Evolutionary conservation across 306 rosid genomes (phyloP).

Genomic region (Trichosanthes cucumerina): DNA sequence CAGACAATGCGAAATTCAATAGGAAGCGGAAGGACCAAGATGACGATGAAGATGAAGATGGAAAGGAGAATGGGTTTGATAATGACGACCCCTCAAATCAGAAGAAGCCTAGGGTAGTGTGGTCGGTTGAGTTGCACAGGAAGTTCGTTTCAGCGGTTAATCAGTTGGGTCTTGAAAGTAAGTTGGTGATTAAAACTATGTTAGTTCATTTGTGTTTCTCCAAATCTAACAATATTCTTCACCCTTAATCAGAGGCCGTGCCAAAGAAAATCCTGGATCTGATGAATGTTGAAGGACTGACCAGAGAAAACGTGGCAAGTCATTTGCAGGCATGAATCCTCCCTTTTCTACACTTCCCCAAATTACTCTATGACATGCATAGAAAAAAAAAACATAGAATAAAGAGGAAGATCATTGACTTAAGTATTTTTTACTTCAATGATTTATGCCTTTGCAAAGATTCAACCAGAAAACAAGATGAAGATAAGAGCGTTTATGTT

Average conservation of each 20-base stretch:
- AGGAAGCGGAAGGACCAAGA: conserved; percentile 47
- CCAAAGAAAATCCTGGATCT: conserved; percentile 78
- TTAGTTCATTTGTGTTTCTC: background rate
- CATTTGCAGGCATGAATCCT: conserved; percentile 61
- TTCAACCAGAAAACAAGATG: background rate
- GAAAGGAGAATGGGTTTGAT: conserved; percentile 33
- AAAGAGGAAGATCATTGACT: background rate
- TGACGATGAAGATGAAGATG: conserved; percentile 49
- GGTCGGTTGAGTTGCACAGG: conserved; percentile 56
- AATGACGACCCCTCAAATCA: conserved; percentile 42
- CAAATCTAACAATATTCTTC: background rate
- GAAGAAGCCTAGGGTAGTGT: conserved; percentile 65
- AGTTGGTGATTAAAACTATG: conserved; percentile 16
- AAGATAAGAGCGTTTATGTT: background rate
- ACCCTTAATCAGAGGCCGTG: conserved; percentile 54
- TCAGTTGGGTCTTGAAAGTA: conserved; percentile 65
- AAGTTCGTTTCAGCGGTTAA: conserved; percentile 63
- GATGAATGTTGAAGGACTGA: conserved; percentile 82
- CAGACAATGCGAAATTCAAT: conserved; percentile 18
- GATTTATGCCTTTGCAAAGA: background rate
- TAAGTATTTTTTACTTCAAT: background rate
- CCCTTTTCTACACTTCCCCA: background rate
- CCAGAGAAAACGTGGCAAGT: conserved; percentile 90
- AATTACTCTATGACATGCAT: background rate
- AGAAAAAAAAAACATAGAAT: background rate